Evolutionary conservation across 2,329 filamentous ascomycete genomes (phyloP), one percentile per base, ranked within the genome.

Genomic region (Tolypocladium tundrense): DNA sequence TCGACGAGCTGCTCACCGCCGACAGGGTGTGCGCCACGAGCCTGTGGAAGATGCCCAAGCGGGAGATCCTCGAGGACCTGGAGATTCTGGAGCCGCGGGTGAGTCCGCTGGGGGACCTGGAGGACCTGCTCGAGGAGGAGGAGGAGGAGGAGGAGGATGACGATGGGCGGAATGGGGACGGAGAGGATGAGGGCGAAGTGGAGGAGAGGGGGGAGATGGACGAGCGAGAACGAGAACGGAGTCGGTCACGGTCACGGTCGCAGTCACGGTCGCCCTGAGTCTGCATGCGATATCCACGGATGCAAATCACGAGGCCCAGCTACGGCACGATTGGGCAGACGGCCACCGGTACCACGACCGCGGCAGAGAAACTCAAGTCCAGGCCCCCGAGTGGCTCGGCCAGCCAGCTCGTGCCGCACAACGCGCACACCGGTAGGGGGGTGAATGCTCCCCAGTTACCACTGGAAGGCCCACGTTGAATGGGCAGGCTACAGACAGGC

Each of bases 21-120:
- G 90, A 95, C 58, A 82, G 94, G 56, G 87, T 97, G 0, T 97
- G 93, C 69, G 93, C 87, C 42, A 97, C 94, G 3, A 95, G 87
- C 68, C 70, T 99, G 65, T 95, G 91, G 86, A 96, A 96, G 76
- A 82, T 99, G 79, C 90, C 92, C 4, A 85, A 85, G 60, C 80
- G 94, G 65, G 85, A 88, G 63, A 81, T 90, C 55, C 70, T 99
- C 62, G 94, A 99, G 75, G 94, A 99, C 70, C 69, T 96, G 70
- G 94, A 96, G 63, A 73, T 92, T 66, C 68, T 99, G 67, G 93
- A 97, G 68, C 88, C 91, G 54, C 82, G 93, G 63, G 82, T 90
- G 41, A 97, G 92, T 72, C 86, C 91, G 41, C 72, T 97, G 60
- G 90, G 88, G 1, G 90, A 91, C 64, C 78, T 93, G 57, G 89